phyloP scores from a whole-genome alignment of 2,329 filamentous ascomycete genomes.

The Colletotrichum sp. region DNA sequence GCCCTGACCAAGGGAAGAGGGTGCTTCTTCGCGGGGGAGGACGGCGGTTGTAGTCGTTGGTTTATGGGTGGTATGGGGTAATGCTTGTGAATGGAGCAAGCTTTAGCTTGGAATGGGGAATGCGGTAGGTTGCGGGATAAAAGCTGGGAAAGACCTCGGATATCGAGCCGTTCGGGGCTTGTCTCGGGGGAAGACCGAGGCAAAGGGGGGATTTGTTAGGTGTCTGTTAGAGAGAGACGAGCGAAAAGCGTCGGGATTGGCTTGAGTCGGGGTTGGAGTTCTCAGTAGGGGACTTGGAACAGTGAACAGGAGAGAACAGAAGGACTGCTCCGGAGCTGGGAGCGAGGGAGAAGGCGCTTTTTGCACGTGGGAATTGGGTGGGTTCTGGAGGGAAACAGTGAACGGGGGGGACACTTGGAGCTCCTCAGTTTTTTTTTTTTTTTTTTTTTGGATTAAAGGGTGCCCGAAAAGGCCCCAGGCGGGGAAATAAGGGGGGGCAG shows the following conservation, averaged over 20 bases:
- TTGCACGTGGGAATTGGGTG: slow-evolving; percentile 21
- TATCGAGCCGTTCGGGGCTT: slow-evolving; percentile 14
- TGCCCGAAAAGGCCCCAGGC: no score
- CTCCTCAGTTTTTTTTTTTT: slow-evolving; percentile 16
- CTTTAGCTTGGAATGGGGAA: slow-evolving; percentile 7
- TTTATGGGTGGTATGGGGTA: slow-evolving; percentile 16
- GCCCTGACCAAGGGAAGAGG: slow-evolving; percentile 99
- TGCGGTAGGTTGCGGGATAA: slow-evolving; percentile 17
- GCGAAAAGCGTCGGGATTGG: slow-evolving; percentile 1
- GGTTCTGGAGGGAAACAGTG: slow-evolving; percentile 14
- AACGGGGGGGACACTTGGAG: neutral
- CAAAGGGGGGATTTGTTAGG: neutral
- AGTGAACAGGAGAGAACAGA: neutral
- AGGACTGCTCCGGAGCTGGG: neutral
- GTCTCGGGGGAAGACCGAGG: slow-evolving; percentile 17
- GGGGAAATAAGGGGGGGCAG: no score
- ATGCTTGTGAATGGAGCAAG: slow-evolving; percentile 2
- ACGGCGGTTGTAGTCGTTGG: slow-evolving; percentile 16
- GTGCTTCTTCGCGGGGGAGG: slow-evolving; percentile 77
- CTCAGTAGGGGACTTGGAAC: neutral
- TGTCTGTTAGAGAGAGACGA: neutral
- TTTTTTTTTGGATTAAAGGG: no score
- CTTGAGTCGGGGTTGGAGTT: neutral
- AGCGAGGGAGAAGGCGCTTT: slow-evolving; percentile 18
- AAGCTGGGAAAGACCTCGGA: slow-evolving; percentile 18